Evolutionary conservation across 306 rosid genomes (phyloP).

Genomic region (Cucurbita argyrosperma): DNA sequence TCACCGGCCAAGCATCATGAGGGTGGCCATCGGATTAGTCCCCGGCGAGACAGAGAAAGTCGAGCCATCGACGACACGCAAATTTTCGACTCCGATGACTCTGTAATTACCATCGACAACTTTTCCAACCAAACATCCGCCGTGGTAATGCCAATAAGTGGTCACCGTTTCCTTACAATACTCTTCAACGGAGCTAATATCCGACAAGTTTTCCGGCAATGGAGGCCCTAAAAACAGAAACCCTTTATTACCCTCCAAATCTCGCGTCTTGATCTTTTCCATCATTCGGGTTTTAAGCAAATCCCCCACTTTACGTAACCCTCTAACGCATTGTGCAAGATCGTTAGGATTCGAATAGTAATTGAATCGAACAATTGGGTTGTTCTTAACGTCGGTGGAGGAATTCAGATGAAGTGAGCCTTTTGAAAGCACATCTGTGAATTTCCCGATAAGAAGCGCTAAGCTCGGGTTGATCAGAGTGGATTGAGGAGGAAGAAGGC

Average conservation of each 20-base stretch:
- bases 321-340: background rate
- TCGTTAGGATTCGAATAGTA: background rate
- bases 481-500: background rate
- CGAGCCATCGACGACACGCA: conserved; percentile 17
- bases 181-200: background rate
- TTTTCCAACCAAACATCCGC: conserved; percentile 15
- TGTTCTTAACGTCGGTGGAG: background rate
- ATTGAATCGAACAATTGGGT: background rate
- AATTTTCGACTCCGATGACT: conserved; percentile 1
- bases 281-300: background rate
- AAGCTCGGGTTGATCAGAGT: background rate
- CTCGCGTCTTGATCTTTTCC: background rate
- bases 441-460: background rate
- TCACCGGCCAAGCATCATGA: conserved; percentile 20
- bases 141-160: conserved; percentile 21
- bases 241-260: background rate
- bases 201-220: background rate
- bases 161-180: conserved; percentile 3
- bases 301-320: background rate
- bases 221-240: background rate
- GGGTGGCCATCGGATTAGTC: conserved; percentile 21
- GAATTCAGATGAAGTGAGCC: conserved; percentile 2
- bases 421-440: background rate
- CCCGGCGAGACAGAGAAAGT: conserved; percentile 11
- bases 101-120: conserved; percentile 15